Evolutionary conservation across 148 eudicot genomes (phyloP).

Genomic region (Amaranthus palmeri): DNA sequence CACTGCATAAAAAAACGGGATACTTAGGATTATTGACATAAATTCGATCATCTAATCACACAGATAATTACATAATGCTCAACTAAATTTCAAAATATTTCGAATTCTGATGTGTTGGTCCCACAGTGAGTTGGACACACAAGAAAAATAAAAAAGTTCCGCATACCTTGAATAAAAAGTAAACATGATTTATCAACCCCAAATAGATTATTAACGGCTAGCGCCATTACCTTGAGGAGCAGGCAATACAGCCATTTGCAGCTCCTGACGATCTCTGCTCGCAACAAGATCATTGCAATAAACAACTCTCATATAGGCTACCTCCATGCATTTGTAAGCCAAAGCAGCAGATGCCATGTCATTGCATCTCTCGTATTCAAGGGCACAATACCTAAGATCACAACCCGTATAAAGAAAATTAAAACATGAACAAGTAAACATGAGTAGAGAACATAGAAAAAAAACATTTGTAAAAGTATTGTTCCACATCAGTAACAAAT

Average conservation of each 20-base stretch:
- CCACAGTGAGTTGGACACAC: not conserved
- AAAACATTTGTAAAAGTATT: not conserved
- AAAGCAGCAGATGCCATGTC: conserved; percentile 50
- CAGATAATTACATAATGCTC: not conserved
- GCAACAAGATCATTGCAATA: conserved; percentile 36
- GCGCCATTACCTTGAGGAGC: conserved; percentile 38
- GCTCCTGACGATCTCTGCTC: conserved; percentile 31
- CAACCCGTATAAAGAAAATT: conserved; percentile 6
- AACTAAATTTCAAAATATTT: not conserved
- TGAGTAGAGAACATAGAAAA: not conserved
- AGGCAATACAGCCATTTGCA: conserved; percentile 36
- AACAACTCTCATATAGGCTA: conserved; percentile 43
- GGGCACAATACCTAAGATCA: conserved; percentile 36
- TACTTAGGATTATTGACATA: conserved; percentile 14
- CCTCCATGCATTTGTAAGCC: conserved; percentile 51
- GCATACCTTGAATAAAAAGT: not conserved
- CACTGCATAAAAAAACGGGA: conserved; percentile 18
- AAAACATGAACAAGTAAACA: not conserved
- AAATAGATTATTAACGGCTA: not conserved
- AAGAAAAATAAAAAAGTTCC: not conserved
- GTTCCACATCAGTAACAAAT: not conserved
- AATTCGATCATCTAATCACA: not conserved
- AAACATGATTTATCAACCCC: not conserved
- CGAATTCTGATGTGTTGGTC: not conserved
- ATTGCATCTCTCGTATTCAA: conserved; percentile 36